A percentile compares a stretch with the other conserved stretches of the same genome.
Conservation (phyloP, 192 early-diverging fungal species). For the Gaertneriomyces sp. region DNA sequence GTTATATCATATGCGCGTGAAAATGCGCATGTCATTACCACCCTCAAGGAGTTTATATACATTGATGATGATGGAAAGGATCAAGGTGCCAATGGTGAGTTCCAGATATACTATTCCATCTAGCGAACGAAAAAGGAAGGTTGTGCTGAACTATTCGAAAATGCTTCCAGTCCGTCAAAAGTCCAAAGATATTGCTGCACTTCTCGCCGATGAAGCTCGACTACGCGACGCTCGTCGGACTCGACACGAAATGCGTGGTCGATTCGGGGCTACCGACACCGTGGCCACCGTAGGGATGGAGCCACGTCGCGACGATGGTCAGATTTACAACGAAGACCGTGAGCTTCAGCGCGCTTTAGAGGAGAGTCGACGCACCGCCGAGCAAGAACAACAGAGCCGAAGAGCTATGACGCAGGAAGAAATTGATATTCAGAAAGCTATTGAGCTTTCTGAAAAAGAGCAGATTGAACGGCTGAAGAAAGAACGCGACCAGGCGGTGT, state of each 20-base stretch:
- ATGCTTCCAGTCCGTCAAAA: conserved; percentile 76
- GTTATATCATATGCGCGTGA: conserved; percentile 83
- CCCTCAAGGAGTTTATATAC: conserved; percentile 94
- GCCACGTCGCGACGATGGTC: conserved; percentile 19
- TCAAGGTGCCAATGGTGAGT: conserved; percentile 80
- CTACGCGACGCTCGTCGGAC: conserved; percentile 73
- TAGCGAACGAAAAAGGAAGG: neutral
- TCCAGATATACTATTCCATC: neutral
- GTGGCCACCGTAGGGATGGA: conserved; percentile 35
- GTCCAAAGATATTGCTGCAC: conserved; percentile 81
- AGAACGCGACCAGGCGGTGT: conserved; percentile 20
- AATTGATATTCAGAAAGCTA: conserved; percentile 43
- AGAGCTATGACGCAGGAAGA: conserved; percentile 23
- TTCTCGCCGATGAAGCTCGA: conserved; percentile 74
- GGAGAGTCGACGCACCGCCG: conserved; percentile 69
- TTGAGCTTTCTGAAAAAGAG: conserved; percentile 47
- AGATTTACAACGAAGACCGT: conserved; percentile 67
- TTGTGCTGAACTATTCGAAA: neutral
- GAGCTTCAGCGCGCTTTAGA: conserved; percentile 81
- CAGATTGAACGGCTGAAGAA: conserved; percentile 27
- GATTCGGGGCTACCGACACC: conserved; percentile 23
- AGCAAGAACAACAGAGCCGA: conserved; percentile 52
- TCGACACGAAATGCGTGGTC: conserved; percentile 59
- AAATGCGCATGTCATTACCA: conserved; percentile 92
- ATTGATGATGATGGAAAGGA: conserved; percentile 89